Conservation (phyloP, 208 protist genomes). For the Trypanosoma grayi region DNA sequence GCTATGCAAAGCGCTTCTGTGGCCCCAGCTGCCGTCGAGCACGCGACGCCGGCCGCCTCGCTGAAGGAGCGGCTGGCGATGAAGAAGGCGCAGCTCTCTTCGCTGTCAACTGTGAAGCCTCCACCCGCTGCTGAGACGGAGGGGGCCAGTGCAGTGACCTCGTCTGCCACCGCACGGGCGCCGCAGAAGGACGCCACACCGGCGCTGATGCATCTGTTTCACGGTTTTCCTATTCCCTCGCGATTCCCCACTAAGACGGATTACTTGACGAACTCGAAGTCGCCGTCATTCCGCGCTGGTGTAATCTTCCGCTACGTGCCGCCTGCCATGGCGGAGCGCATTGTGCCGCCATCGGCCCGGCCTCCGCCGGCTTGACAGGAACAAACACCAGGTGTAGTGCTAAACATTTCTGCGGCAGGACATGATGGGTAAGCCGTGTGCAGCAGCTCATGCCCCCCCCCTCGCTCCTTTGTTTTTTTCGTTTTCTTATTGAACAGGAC, state of each 20-base stretch:
- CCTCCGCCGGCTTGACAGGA: conserved; percentile 24
- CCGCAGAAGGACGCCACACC: conserved; percentile 7
- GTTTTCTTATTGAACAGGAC: conserved; percentile 24
- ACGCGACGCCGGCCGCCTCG: conserved; percentile 5
- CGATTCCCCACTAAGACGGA: conserved; percentile 27
- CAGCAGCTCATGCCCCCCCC: background rate
- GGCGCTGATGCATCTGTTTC: conserved; percentile 10
- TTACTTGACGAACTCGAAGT: conserved; percentile 24
- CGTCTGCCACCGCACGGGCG: background rate
- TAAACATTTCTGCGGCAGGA: too few relatives aligned
- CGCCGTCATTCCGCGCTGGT: conserved; percentile 16
- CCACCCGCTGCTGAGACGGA: conserved; percentile 2
- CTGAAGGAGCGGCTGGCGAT: conserved; percentile 29
- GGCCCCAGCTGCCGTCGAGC: background rate
- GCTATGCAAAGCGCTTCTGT: conserved; percentile 9
- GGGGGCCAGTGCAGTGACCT: background rate
- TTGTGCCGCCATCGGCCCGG: conserved; percentile 39
- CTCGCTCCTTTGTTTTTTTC: background rate
- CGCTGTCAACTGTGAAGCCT: conserved; percentile 3
- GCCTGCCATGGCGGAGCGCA: conserved; percentile 41
- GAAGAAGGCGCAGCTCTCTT: conserved; percentile 28
- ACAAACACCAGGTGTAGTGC: background rate
- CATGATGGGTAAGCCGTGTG: conserved; percentile 17
- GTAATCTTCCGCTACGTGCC: conserved; percentile 30
- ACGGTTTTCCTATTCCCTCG: conserved; percentile 23